Percentiles rank a stretch among this genome's conserved stretches.
Conservation (phyloP, 129 eudicot genomes). For the Escallonia rubra region DNA sequence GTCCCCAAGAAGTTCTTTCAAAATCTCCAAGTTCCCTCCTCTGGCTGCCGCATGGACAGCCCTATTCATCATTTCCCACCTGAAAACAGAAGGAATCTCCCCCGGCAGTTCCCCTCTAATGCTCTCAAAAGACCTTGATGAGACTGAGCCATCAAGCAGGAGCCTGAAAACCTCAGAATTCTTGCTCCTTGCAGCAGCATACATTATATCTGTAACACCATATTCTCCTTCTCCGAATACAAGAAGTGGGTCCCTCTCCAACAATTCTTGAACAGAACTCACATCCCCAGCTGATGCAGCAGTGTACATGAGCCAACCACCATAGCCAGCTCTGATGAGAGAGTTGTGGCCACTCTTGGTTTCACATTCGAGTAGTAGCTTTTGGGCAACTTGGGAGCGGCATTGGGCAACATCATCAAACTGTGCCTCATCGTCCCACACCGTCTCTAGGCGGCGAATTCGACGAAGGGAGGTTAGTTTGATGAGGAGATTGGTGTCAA, state of each 20-base stretch:
- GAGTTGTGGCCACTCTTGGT: slow-evolving; percentile 53
- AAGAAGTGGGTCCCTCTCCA: slow-evolving; percentile 70
- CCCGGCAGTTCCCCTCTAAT: slow-evolving; percentile 38
- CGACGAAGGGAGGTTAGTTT: slow-evolving; percentile 78
- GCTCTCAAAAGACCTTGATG: slow-evolving; percentile 56
- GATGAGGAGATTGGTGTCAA: slow-evolving; percentile 81
- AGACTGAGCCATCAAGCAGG: slow-evolving; percentile 53
- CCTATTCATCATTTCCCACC: slow-evolving; percentile 81
- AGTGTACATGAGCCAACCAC: slow-evolving; percentile 98
- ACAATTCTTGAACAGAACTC: slow-evolving; percentile 55
- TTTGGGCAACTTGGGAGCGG: slow-evolving; percentile 60
- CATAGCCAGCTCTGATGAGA: slow-evolving; percentile 71
- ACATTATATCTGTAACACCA: slow-evolving; percentile 84
- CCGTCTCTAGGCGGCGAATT: slow-evolving; percentile 82
- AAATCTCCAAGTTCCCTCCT: slow-evolving; percentile 67
- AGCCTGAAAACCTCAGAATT: slow-evolving; percentile 63
- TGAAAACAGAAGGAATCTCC: slow-evolving; percentile 63
- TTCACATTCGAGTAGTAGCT: slow-evolving; percentile 63
- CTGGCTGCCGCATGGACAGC: slow-evolving; percentile 90
- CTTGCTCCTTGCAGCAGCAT: slow-evolving; percentile 92
- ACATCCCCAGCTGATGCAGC: slow-evolving; percentile 94
- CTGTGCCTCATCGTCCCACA: slow-evolving; percentile 90
- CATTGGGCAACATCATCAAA: slow-evolving; percentile 73
- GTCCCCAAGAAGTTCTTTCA: slow-evolving; percentile 71
- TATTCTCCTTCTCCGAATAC: slow-evolving; percentile 96